Evolutionary conservation across 345 rosid genomes (phyloP), one percentile per base, ranked within the genome.

Genomic region (Linum lewisii): DNA sequence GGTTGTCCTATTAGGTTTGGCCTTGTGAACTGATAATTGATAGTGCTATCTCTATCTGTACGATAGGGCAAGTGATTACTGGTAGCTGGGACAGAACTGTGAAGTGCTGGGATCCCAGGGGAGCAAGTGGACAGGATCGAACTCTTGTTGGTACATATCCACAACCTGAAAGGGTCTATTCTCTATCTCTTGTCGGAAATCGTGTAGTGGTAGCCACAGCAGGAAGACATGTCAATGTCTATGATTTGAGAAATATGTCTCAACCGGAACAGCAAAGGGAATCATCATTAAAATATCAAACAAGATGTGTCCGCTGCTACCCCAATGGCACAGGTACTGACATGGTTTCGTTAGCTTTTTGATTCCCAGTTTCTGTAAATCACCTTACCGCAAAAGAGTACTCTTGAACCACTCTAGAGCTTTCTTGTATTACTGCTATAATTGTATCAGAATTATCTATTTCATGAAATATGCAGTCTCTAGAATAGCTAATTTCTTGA

Each of bases 61-160:
- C 36, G 62, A 37, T 55, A 92, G 98, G 98, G 57, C 97, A 92
- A 85, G 95, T 92, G 53, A 85, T 92, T 63, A 86, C 86, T 15
- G 98, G 98, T 65, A 83, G 95, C 72, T 92, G 97, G 98, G 98
- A 92, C 68, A 92, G 78, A 74, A 88, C 93, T 18, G 54, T 92
- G 52, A 92, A 88, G 72, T 88, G 91, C 61, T 92, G 98, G 97
- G 98, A 92, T 75, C 98, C 97, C 42, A 82, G 98, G 76, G 97
- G 94, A 58, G 86, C 95, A 59, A 88, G 91, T 77, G 98, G 97
- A 24, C 82, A 79, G 63, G 93, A 92, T 26, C 81, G 79, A 15
- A 83, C 93, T 59, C 86, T 86, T 57, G 86, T 92, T 7, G 98
- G 95, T 58, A 80, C 93, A 50, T 92, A 88, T 67, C 75, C 68